Base-by-base conservation (phyloP, 139 green algal genomes). In the Coelastrella sp. region DNA sequence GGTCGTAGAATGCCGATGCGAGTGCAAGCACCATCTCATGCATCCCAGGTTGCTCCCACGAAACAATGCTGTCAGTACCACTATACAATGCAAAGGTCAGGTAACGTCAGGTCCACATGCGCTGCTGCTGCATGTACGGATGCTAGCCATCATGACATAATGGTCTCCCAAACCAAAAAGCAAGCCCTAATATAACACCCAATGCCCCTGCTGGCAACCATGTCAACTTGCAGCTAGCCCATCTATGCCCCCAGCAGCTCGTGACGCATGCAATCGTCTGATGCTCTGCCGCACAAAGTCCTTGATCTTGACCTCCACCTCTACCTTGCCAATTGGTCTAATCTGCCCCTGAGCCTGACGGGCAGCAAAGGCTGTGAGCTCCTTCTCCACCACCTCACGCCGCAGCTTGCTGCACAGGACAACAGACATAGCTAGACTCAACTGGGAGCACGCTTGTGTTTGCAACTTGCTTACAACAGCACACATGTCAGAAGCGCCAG, bases 291-390 rank as follows among this genome's bases (percentile, higher is more conserved):
- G 77, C 64, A 93, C 90, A 85, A 91, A 94, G 78, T 93, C 91
- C 50, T 93, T 92, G n/a, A 94, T 86, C 87, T 93, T 93, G 32
- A 72, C 43, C 88, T 96, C 94, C 64, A 96, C 76, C 89, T 96
- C 96, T 43, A 38, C 25, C 17, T 89, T 89, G 68, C 95, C 93
- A 23, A 98, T 96, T 38, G 89, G 88, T 57, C 53, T 75, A 32
- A 73, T 73, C 32, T 77, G 15, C 8, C 74, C 81, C 73, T 88
- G 81, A 21, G 63, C 53, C n/a, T 75, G 62, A 2, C 93, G 89
- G 78, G 91, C 89, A 21, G 76, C 81, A 77, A 89, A 96, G 4
- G 94, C 94, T 32, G 86, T 34, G 53, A 81, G 75, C 89, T 96
- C 94, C 85, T 94, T 93, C 30, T 85, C 88, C 5, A 95, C 75